These are phyloP conservation scores for Chlamydomonas schloesseri DNA, from an alignment of 139 green algal species.

Conservation along the genomic window DNA sequence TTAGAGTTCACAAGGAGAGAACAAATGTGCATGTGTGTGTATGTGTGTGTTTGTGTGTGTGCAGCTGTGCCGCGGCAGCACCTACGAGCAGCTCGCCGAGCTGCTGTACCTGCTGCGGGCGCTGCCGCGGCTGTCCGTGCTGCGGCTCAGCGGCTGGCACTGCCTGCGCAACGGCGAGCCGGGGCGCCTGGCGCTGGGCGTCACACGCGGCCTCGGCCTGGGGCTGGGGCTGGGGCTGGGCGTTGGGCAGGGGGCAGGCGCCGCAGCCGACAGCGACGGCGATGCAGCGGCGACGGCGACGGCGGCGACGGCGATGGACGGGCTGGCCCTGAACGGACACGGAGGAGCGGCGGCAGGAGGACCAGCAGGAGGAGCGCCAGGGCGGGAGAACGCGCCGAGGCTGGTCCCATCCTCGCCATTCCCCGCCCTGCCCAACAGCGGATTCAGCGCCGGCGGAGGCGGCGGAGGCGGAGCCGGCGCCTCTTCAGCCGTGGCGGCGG, in stretches of 20 bases:
- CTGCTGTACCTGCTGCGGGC: conserved; percentile 29
- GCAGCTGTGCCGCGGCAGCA: conserved; percentile 17
- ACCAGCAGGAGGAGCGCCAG: too few species aligned
- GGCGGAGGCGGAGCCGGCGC: background rate
- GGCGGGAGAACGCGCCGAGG: background rate
- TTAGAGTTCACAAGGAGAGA: too few species aligned
- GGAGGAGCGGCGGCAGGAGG: too few species aligned
- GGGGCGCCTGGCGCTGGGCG: conserved; percentile 1
- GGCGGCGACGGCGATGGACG: too few species aligned
- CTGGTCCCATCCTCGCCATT: background rate
- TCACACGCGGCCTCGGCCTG: background rate
- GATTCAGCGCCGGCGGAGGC: background rate
- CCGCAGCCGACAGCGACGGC: background rate
- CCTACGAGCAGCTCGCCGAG: conserved; percentile 30
- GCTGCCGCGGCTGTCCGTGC: conserved; percentile 5
- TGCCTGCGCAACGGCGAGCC: conserved; percentile 16
- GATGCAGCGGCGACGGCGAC: too few species aligned
- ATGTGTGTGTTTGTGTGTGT: too few species aligned
- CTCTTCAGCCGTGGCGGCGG: background rate
- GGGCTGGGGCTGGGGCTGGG: background rate
- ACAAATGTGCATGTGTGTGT: too few species aligned
- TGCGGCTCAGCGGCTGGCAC: conserved; percentile 30
- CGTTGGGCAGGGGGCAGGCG: background rate
- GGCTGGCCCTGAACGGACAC: too few species aligned
- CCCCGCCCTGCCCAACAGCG: background rate